Conservation (phyloP, 129 eudicot species). For the Erigeron canadensis region DNA sequence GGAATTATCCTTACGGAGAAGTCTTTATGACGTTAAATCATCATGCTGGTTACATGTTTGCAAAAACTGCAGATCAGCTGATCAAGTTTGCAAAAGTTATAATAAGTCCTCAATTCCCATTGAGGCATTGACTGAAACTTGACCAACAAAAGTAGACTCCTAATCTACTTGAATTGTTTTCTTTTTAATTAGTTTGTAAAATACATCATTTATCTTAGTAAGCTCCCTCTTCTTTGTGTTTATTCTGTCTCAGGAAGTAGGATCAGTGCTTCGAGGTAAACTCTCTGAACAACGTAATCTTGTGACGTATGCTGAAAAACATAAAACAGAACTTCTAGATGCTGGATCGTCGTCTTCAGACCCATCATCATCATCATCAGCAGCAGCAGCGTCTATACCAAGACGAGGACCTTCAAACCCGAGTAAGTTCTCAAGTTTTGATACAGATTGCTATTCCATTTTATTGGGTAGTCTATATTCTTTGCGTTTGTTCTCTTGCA, state of each 20-base stretch:
- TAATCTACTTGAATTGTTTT: not conserved
- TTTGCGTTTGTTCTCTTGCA: not conserved
- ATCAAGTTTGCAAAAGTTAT: not conserved
- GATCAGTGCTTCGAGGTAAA: constrained; percentile 65
- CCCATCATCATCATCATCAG: constrained; percentile 46
- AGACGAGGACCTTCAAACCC: constrained; percentile 63
- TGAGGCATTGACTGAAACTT: not conserved
- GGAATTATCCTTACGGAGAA: not conserved
- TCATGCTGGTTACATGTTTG: not conserved
- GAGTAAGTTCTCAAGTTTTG: constrained; percentile 57
- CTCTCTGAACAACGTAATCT: constrained; percentile 71
- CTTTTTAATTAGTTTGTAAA: not conserved
- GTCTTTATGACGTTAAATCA: too few species aligned
- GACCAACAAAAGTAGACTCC: not conserved
- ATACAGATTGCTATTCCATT: not conserved
- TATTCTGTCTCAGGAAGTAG: constrained; percentile 60
- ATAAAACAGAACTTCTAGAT: constrained; percentile 49
- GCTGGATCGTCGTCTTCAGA: constrained; percentile 43
- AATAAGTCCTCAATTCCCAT: not conserved
- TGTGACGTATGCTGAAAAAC: constrained; percentile 69
- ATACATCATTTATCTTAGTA: constrained; percentile 14
- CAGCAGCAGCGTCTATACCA: constrained; percentile 47
- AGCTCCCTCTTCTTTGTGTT: constrained; percentile 1
- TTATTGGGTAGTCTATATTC: not conserved
- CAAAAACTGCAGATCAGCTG: not conserved